These are phyloP conservation scores for Fusarium sp. DNA, from an alignment of 2,329 filamentous ascomycete species.

Conservation along the genomic window DNA sequence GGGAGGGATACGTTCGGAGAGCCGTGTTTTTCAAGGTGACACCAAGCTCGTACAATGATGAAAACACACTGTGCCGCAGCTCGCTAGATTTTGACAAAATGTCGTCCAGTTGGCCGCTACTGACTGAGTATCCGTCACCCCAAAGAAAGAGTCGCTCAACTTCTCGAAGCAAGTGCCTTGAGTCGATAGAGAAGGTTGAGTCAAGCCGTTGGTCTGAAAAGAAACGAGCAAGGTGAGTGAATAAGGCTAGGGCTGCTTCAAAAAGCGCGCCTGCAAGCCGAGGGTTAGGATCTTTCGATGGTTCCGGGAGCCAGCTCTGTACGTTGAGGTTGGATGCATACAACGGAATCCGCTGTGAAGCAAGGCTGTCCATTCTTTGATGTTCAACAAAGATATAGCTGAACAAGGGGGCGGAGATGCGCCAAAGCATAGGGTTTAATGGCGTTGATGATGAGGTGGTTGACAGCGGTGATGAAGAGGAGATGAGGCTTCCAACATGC, in stretches of 20 bases:
- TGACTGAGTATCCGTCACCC: neutral
- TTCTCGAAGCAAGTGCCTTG: neutral
- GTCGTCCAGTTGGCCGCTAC: neutral
- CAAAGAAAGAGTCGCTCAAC: neutral
- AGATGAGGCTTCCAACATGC: no score
- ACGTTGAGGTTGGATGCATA: no score
- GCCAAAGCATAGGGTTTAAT: no score
- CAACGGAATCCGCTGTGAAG: no score
- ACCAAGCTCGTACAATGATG: neutral
- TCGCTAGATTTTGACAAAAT: neutral
- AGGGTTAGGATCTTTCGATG: neutral
- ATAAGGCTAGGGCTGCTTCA: neutral
- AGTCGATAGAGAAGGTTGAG: neutral
- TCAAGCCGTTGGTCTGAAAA: neutral
- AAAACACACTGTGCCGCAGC: neutral
- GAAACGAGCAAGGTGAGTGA: neutral
- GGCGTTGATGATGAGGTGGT: no score
- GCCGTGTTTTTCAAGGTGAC: no score
- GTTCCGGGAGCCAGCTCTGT: no score
- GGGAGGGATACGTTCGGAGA: no score
- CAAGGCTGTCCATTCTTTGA: no score
- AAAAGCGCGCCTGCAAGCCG: neutral
- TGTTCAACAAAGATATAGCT: no score
- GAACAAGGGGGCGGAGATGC: no score
- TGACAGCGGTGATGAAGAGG: no score